Conservation (phyloP, 345 rosid species). For the Raphanus raphanistrum region DNA sequence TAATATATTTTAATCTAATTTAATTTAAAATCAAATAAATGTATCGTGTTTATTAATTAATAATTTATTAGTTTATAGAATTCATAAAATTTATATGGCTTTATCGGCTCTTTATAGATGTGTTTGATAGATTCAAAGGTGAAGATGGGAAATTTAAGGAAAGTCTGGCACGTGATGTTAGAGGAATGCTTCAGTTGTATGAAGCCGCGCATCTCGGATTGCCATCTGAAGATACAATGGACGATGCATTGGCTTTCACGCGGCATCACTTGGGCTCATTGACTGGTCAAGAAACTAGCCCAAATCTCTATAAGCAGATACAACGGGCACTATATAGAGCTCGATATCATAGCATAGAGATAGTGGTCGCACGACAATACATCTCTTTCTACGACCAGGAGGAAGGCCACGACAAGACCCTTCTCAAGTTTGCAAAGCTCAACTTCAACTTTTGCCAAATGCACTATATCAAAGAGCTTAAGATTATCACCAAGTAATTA, state of each 20-base stretch:
- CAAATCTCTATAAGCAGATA: background rate
- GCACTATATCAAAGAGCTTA: background rate
- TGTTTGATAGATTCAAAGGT: slow-evolving; percentile 3
- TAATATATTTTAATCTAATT: too few relatives aligned
- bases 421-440: background rate
- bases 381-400: slow-evolving; percentile 1
- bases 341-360: background rate
- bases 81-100: too few relatives aligned
- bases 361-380: background rate
- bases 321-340: background rate
- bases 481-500: background rate
- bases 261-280: background rate
- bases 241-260: background rate
- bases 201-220: background rate
- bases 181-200: background rate
- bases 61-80: too few relatives aligned
- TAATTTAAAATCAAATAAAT: too few relatives aligned
- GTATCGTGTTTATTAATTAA: too few relatives aligned
- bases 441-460: background rate
- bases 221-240: background rate
- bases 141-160: background rate
- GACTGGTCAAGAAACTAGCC: background rate
- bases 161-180: background rate
- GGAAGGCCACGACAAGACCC: background rate
- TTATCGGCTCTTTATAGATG: background rate